These are phyloP conservation scores for Cutaneotrichosporon sp. DNA, from an alignment of 1,284 basidiomycete genomes.

Conservation along the genomic window DNA sequence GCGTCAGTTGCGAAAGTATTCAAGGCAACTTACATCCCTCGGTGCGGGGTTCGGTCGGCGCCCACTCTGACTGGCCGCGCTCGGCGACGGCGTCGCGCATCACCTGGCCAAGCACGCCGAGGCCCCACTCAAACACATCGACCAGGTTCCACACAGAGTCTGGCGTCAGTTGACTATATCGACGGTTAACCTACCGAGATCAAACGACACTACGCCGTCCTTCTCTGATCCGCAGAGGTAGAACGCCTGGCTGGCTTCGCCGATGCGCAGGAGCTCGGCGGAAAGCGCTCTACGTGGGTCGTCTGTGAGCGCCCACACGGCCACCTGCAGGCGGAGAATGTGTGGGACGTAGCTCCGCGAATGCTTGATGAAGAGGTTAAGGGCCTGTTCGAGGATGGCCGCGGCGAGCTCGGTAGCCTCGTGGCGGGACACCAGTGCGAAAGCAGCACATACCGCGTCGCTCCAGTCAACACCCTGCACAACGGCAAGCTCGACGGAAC, in stretches of 20 bases:
- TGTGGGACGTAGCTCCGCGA: conserved; percentile 17
- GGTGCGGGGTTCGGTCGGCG: conserved; percentile 8
- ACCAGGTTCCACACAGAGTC: conserved; percentile 39
- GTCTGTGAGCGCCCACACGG: conserved; percentile 27
- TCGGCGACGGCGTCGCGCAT: conserved; percentile 29
- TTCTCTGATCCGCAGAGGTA: conserved; percentile 20
- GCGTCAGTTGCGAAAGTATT: not conserved
- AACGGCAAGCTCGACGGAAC: conserved; percentile 22
- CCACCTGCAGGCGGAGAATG: conserved; percentile 29
- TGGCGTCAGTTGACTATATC: conserved; percentile 1
- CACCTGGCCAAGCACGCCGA: conserved; percentile 17
- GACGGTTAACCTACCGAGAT: conserved; percentile 32
- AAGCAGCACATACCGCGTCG: conserved; percentile 31
- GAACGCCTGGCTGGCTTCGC: conserved; percentile 32
- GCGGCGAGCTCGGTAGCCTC: conserved; percentile 18
- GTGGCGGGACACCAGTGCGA: conserved; percentile 13
- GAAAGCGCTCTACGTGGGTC: conserved; percentile 22
- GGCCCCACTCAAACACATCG: conserved; percentile 34
- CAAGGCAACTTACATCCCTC: conserved; percentile 5
- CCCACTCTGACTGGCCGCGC: conserved; percentile 26
- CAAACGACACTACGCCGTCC: conserved; percentile 24
- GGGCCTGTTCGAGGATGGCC: conserved; percentile 14
- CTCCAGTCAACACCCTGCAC: conserved; percentile 32
- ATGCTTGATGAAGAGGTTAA: conserved; percentile 16
- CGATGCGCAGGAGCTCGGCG: conserved; percentile 29